These are phyloP conservation scores for Cucurbitaria berberidis DNA, from an alignment of 2,329 filamentous ascomycete genomes.

Conservation along the genomic window DNA sequence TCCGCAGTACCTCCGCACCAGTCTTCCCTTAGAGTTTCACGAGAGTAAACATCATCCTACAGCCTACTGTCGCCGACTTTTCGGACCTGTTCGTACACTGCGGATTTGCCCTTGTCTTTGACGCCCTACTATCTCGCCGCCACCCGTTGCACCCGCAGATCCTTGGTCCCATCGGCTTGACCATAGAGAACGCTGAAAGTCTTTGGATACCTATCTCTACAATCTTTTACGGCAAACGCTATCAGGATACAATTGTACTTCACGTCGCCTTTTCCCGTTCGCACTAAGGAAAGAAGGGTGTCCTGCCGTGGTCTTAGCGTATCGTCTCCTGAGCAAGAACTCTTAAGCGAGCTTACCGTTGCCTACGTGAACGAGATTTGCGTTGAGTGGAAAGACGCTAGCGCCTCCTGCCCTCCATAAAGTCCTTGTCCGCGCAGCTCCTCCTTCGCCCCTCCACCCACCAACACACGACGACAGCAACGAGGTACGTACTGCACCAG, in stretches of 20 bases:
- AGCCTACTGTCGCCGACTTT: neutral
- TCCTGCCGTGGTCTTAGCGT: conserved; percentile 1
- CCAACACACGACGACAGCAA: neutral
- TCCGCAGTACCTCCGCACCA: neutral
- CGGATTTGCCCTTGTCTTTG: neutral
- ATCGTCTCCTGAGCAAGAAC: conserved; percentile 7
- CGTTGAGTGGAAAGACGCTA: conserved; percentile 6
- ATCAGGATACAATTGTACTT: conserved; percentile 1
- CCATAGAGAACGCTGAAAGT: neutral
- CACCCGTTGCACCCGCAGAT: neutral
- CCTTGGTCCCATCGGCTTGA: neutral
- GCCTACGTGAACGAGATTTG: neutral
- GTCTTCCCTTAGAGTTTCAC: neutral
- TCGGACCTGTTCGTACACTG: neutral
- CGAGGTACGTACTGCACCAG: conserved; percentile 7
- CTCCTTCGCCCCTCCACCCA: conserved; percentile 1
- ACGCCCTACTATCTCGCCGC: neutral
- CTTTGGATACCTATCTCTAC: conserved; percentile 1
- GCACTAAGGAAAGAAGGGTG: neutral
- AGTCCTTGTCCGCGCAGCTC: neutral
- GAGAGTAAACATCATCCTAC: neutral
- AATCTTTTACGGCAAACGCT: neutral
- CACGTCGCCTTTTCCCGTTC: conserved; percentile 1
- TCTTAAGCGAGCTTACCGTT: neutral
- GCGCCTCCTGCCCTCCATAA: neutral